Percentiles rank a stretch among this genome's conserved stretches.
Conservation (phyloP, 2,329 filamentous ascomycete species). For the Aspergillus sp. region DNA sequence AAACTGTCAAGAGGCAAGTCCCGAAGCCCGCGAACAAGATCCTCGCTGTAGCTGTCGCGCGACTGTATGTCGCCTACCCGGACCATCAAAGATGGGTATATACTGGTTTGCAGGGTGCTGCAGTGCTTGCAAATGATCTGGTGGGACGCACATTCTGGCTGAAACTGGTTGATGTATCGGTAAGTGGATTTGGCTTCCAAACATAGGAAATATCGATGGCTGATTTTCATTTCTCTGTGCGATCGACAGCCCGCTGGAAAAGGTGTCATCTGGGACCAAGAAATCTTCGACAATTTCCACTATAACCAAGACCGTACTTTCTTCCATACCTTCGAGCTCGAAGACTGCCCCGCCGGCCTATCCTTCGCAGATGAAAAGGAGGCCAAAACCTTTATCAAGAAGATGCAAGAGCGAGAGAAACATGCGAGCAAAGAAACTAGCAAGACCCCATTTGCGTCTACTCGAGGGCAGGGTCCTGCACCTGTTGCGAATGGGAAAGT, state of each 20-base stretch:
- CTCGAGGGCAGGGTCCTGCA: slow-evolving; percentile 44
- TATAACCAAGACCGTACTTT: slow-evolving; percentile 98
- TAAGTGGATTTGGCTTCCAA: slow-evolving; percentile 44
- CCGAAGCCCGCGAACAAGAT: slow-evolving; percentile 97
- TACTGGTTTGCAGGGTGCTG: slow-evolving; percentile 86
- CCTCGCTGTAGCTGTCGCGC: slow-evolving; percentile 86
- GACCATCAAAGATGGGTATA: slow-evolving; percentile 85
- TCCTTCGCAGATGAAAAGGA: slow-evolving; percentile 98
- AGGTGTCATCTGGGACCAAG: slow-evolving; percentile 94
- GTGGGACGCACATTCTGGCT: slow-evolving; percentile 96
- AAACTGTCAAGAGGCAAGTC: slow-evolving; percentile 89
- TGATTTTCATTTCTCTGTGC: slow-evolving; percentile 4
- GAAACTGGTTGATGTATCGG: slow-evolving; percentile 94
- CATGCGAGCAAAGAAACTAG: slow-evolving; percentile 85
- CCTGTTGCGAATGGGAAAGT: slow-evolving; percentile 42
- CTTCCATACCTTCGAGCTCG: slow-evolving; percentile 95
- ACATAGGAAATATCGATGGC: slow-evolving; percentile 4
- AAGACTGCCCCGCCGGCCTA: slow-evolving; percentile 82
- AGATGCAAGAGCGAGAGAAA: slow-evolving; percentile 94
- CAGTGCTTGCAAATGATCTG: slow-evolving; percentile 86
- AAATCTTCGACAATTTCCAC: slow-evolving; percentile 89
- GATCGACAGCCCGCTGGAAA: slow-evolving; percentile 61
- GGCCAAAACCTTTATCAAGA: slow-evolving; percentile 94
- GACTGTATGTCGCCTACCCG: slow-evolving; percentile 89
- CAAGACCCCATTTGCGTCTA: slow-evolving; percentile 64